These are phyloP conservation scores for Penicillium sp. DNA, from an alignment of 2,329 filamentous ascomycete species.

Conservation along the genomic window DNA sequence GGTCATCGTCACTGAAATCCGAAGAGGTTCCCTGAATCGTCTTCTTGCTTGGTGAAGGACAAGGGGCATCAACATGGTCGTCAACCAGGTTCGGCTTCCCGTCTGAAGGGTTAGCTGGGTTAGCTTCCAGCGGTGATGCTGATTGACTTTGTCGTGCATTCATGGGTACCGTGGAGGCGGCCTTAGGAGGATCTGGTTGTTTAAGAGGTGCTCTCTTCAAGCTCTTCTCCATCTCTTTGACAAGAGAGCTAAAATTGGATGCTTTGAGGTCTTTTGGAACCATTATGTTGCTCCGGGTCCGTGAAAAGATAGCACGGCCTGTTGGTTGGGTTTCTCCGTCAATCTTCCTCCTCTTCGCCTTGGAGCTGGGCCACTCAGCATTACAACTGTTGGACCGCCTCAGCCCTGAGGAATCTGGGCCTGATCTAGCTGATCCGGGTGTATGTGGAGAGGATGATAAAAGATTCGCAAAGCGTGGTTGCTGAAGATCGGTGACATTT, in stretches of 20 bases:
- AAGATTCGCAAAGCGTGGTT: slow-evolving; percentile 66
- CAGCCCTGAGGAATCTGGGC: slow-evolving; percentile 55
- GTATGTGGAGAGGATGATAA: slow-evolving; percentile 74
- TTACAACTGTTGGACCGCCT: slow-evolving; percentile 72
- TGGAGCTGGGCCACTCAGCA: slow-evolving; percentile 68
- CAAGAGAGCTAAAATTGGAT: slow-evolving; percentile 60
- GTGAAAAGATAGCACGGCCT: slow-evolving; percentile 52
- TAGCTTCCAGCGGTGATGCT: slow-evolving; percentile 36
- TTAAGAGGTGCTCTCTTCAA: slow-evolving; percentile 40
- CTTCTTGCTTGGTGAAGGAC: slow-evolving; percentile 6
- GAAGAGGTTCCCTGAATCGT: slow-evolving; percentile 39
- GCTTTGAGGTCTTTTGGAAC: slow-evolving; percentile 46
- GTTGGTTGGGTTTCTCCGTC: slow-evolving; percentile 54
- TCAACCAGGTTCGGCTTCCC: slow-evolving; percentile 5
- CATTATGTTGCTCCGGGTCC: slow-evolving; percentile 46
- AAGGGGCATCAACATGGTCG: neutral
- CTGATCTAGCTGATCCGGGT: slow-evolving; percentile 51
- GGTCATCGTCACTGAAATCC: slow-evolving; percentile 55
- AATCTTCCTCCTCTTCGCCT: slow-evolving; percentile 66
- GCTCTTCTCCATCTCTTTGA: slow-evolving; percentile 68
- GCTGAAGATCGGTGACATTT: slow-evolving; percentile 54
- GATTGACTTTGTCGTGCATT: slow-evolving; percentile 37
- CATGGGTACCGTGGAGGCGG: slow-evolving; percentile 45
- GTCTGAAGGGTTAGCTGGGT: neutral
- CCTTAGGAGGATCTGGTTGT: slow-evolving; percentile 45